Evolutionary conservation across 2,329 filamentous ascomycete genomes (phyloP).

Genomic region (Hypoxylon sp.): DNA sequence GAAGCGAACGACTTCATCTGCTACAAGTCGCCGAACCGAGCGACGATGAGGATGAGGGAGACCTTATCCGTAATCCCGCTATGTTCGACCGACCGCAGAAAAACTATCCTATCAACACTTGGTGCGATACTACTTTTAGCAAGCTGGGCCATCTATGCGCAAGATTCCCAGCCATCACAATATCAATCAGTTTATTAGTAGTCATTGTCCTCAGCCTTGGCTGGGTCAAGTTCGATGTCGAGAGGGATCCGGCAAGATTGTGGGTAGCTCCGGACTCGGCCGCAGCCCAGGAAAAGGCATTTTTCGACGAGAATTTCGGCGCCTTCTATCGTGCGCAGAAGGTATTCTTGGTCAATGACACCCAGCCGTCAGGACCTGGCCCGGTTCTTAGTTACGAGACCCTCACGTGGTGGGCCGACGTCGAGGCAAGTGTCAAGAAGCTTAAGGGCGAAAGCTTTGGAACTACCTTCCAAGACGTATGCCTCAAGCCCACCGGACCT

Average conservation of each 20-base stretch:
- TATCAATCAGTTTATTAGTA: conserved; percentile 77
- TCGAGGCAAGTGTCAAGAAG: conserved; percentile 80
- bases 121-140: conserved; percentile 83
- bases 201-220: conserved; percentile 85
- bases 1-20: conserved; percentile 84
- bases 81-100: conserved; percentile 83
- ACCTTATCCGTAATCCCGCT: conserved; percentile 79
- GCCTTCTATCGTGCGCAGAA: conserved; percentile 97
- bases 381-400: conserved; percentile 91
- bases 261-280: conserved; percentile 97
- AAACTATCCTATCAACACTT: conserved; percentile 85
- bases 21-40: conserved; percentile 86
- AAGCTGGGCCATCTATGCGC: conserved; percentile 84
- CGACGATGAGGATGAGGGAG: conserved; percentile 94
- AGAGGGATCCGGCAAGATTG: conserved; percentile 87
- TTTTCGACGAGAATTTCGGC: conserved; percentile 93
- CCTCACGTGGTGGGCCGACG: conserved; percentile 90
- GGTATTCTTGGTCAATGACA: conserved; percentile 93
- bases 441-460: conserved; percentile 77
- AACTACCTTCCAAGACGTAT: conserved; percentile 82
- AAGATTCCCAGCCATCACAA: conserved; percentile 85
- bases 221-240: conserved; percentile 89
- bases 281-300: conserved; percentile 91
- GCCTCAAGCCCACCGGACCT: conserved; percentile 90
- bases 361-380: conserved; percentile 68